Conservation (phyloP, 2,329 filamentous ascomycete species). For the Achaetomium macrosporum region DNA sequence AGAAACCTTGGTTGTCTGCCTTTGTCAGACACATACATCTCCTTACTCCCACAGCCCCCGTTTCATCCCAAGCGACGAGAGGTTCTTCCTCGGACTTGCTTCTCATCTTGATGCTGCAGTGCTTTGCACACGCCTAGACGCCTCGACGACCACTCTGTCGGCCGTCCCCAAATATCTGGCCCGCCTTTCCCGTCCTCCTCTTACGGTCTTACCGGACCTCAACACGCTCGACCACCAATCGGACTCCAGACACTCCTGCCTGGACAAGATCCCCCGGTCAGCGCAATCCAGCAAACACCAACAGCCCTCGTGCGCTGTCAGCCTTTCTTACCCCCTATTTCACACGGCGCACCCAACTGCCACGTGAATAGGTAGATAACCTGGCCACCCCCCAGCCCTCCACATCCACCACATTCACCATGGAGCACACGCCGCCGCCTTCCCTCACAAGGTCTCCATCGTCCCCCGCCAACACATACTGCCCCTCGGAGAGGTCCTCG, state of each 20-base stretch:
- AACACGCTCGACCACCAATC: conserved; percentile 23
- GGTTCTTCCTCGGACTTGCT: conserved; percentile 1
- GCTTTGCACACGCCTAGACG: conserved; percentile 10
- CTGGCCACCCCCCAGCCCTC: conserved; percentile 9
- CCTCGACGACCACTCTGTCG: conserved; percentile 1
- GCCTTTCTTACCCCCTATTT: conserved; percentile 18
- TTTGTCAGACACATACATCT: conserved; percentile 18
- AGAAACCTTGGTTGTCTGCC: conserved; percentile 24
- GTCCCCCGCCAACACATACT: conserved; percentile 41
- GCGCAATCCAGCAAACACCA: conserved; percentile 17
- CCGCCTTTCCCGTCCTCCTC: conserved; percentile 17
- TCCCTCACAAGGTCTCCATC: conserved; percentile 40
- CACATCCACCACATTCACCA: conserved; percentile 25
- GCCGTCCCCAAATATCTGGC: conserved; percentile 21
- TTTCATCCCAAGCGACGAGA: conserved; percentile 16
- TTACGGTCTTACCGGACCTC: conserved; percentile 11
- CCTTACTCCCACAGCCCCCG: conserved; percentile 19
- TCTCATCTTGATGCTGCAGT: conserved; percentile 12
- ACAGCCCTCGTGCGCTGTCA: conserved; percentile 7
- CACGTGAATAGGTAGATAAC: conserved; percentile 11
- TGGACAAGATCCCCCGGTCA: conserved; percentile 16
- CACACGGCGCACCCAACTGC: conserved; percentile 12
- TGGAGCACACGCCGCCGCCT: conserved; percentile 47
- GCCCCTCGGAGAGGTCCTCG: conserved; percentile 36
- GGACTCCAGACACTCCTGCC: conserved; percentile 18